Base-by-base conservation (phyloP, 345 rosid genomes). In the Camelina laxa region DNA sequence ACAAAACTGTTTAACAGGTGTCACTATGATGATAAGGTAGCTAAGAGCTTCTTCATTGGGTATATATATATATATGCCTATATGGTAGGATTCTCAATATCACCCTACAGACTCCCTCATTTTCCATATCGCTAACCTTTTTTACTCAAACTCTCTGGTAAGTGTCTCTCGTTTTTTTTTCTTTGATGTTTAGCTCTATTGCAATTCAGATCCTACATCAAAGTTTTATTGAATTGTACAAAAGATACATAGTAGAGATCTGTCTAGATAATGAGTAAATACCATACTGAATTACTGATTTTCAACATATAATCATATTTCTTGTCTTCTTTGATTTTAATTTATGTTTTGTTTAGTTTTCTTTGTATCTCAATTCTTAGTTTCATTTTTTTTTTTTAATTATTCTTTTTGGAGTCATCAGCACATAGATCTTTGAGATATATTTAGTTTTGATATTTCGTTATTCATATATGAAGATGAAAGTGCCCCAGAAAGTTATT, bases 251-350 rank as follows among this genome's bases (percentile, higher is more conserved):
- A n/a, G n/a, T 36, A 22, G 30, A 48, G 9, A 2, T 4, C 13
- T 21, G 45, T 50, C 58, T 71, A 13, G 54, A 39, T 44, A 54
- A 62, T 53, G 2, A 41, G 22, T 42, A 13, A 60, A 20, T 62
- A 33, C 16, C 20, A 63, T 12, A 30, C n/a, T n/a, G n/a, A n/a
- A n/a, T n/a, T n/a, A n/a, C n/a, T 49, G 41, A 49, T 72, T 14
- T 38, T 19, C n/a, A 36, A 6, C 41, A 36, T 69, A 45, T 50
- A 16, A 10, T 9, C 36, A 49, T 22, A 24, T 24, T 51, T 36
- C 9, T n/a, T 24, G 27, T 60, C 48, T 71, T 36, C 41, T 8
- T 5, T 71, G 60, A 6, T 17, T 36, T 60, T 20, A 22, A 4
- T 36, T 39, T 12, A 7, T 61, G 9, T 33, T 33, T 6, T 6